Evolutionary conservation across 1,284 basidiomycete genomes (phyloP), one percentile per base, ranked within the genome.

Genomic region (Cryptococcus depauperatus): DNA sequence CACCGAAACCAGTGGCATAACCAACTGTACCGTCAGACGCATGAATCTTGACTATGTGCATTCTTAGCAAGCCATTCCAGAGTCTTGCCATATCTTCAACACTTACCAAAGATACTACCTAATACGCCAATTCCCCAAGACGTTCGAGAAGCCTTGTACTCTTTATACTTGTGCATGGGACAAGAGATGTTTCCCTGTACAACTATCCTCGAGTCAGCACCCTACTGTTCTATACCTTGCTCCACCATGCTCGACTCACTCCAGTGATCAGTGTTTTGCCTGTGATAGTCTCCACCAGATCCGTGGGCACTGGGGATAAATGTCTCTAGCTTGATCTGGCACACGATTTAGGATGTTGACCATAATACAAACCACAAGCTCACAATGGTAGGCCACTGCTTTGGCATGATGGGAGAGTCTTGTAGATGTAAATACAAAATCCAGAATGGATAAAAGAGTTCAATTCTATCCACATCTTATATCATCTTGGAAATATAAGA

Each of bases 281-380:
- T 67, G 59, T 76, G 76, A 59, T 77, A 77, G 59, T 77, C 76
- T 19, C 75, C 76, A 26, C 76, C 76, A 8, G 69, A 69, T n/a
- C 71, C 71, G 46, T 65, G 58, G 13, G 62, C 58, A 33, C 57
- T 58, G 10, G 72, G 72, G 47, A 74, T 69, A 48, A 73, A 74
- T 9, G 70, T 71, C 57, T 74, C 72, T 47, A 74, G 58, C 51
- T 62, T 65, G 49, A 50, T 56, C 68, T 68, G 48, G 6, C n/a
- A n/a, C n/a, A n/a, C n/a, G n/a, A n/a, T n/a, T n/a, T n/a, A 18
- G 23, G 28, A 25, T 7, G 43, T 48, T 29, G 47, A 38, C 23
- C 39, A 14, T 39, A 33, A 26, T 22, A 10, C 18, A 29, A 22
- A 25, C 42, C 40, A 38, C 26, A 16, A 40, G 19, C 62, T 56